phyloP scores from a whole-genome alignment of 2,329 filamentous ascomycete genomes.

The Ambrosiella beaveri region DNA sequence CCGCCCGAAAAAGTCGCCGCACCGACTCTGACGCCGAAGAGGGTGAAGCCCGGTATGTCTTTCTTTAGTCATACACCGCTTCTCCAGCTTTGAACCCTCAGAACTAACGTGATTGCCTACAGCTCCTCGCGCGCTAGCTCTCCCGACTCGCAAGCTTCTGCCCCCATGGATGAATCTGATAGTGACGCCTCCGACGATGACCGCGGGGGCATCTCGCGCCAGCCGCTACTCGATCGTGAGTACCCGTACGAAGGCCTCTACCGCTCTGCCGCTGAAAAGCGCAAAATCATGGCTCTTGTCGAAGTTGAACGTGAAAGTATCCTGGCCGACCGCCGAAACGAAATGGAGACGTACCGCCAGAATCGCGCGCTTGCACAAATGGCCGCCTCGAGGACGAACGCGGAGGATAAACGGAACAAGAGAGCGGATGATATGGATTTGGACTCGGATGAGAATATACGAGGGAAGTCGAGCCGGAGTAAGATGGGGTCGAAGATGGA shows the following conservation, averaged over 20 bases:
- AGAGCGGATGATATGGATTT: slow-evolving; percentile 62
- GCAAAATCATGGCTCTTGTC: slow-evolving; percentile 65
- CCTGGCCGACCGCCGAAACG: slow-evolving; percentile 68
- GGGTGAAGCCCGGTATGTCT: slow-evolving; percentile 42
- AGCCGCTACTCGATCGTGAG: slow-evolving; percentile 32
- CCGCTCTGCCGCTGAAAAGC: slow-evolving; percentile 54
- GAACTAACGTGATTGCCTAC: slow-evolving; percentile 4
- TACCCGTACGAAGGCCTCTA: slow-evolving; percentile 85
- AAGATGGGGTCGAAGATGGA: slow-evolving; percentile 27
- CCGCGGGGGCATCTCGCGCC: slow-evolving; percentile 27
- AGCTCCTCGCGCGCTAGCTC: slow-evolving; percentile 56
- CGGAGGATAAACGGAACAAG: slow-evolving; percentile 48
- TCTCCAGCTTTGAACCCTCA: background rate
- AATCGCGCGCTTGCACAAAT: slow-evolving; percentile 67
- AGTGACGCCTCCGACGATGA: slow-evolving; percentile 36
- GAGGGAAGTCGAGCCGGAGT: slow-evolving; percentile 21
- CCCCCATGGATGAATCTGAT: slow-evolving; percentile 78
- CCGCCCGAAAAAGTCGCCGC: slow-evolving; percentile 24
- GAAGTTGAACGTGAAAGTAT: slow-evolving; percentile 85
- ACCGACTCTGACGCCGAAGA: slow-evolving; percentile 43
- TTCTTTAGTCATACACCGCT: background rate
- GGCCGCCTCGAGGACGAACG: slow-evolving; percentile 48
- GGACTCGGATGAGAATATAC: slow-evolving; percentile 55
- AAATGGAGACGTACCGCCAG: slow-evolving; percentile 67
- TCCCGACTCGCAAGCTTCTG: slow-evolving; percentile 60